Percentiles rank a stretch among this genome's conserved stretches.
Conservation (phyloP, 2,329 filamentous ascomycete species). For the Xylaria arbuscula region DNA sequence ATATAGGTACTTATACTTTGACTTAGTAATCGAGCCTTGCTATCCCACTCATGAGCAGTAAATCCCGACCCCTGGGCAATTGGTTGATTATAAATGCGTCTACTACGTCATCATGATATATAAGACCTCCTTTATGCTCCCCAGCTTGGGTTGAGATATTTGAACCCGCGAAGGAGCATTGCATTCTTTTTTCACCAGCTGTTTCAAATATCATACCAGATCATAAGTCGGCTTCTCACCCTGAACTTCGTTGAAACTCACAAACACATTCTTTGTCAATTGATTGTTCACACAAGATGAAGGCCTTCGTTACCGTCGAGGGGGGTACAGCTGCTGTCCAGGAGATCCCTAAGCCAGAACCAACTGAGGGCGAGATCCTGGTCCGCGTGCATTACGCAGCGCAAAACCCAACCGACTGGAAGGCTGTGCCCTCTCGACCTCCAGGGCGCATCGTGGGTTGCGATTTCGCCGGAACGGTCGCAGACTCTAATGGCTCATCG, state of each 20-base stretch:
- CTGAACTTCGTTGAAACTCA: neutral
- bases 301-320: slow-evolving; percentile 53
- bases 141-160: no score
- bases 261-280: neutral
- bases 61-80: no score
- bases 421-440: slow-evolving; percentile 32
- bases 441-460: neutral
- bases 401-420: slow-evolving; percentile 54
- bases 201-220: no score
- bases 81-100: no score
- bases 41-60: no score
- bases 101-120: no score
- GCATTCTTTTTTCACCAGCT: no score
- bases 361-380: slow-evolving; percentile 50
- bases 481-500: slow-evolving; percentile 46
- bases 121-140: no score
- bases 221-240: neutral
- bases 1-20: no score
- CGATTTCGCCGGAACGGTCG: slow-evolving; percentile 35
- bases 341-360: slow-evolving; percentile 47
- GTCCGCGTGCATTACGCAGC: slow-evolving; percentile 49
- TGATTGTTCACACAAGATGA: slow-evolving; percentile 45
- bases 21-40: no score
- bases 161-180: no score
- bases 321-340: slow-evolving; percentile 48